Evolutionary conservation across 2,329 filamentous ascomycete genomes (phyloP).

Genomic region (Alternaria consortialis): DNA sequence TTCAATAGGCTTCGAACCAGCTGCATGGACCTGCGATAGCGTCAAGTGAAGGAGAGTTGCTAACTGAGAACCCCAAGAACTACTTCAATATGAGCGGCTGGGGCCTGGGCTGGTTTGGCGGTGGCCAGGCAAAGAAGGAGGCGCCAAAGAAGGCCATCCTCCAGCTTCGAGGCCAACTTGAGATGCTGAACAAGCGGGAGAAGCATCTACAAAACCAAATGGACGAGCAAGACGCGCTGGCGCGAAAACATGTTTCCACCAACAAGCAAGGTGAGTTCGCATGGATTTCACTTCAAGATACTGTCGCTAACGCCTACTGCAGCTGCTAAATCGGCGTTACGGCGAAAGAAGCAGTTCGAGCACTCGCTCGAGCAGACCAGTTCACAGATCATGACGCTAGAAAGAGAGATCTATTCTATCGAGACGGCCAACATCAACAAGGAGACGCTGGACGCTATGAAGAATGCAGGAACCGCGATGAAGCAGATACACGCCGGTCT

Average conservation of each 20-base stretch:
- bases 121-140: slow-evolving; percentile 85
- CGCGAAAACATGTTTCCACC: slow-evolving; percentile 83
- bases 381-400: slow-evolving; percentile 88
- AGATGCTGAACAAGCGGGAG: slow-evolving; percentile 98
- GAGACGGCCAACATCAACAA: slow-evolving; percentile 99
- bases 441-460: slow-evolving; percentile 93
- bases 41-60: not conserved
- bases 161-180: slow-evolving; percentile 83
- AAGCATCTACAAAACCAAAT: slow-evolving; percentile 91
- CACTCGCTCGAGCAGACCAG: slow-evolving; percentile 90
- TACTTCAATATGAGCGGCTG: slow-evolving; percentile 52
- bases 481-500: slow-evolving; percentile 89
- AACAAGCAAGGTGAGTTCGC: slow-evolving; percentile 88
- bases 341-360: slow-evolving; percentile 94
- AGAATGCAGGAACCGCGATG: slow-evolving; percentile 90
- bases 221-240: slow-evolving; percentile 87
- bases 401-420: slow-evolving; percentile 95
- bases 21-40: slow-evolving; percentile 5
- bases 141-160: slow-evolving; percentile 97
- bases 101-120: slow-evolving; percentile 83
- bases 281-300: no score
- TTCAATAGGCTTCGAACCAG: slow-evolving; percentile 21
- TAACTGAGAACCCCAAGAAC: slow-evolving; percentile 7
- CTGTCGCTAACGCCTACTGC: slow-evolving; percentile 27
- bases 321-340: slow-evolving; percentile 90